Conservation (phyloP, 1,284 basidiomycete genomes). For the Puccinia polysora region DNA sequence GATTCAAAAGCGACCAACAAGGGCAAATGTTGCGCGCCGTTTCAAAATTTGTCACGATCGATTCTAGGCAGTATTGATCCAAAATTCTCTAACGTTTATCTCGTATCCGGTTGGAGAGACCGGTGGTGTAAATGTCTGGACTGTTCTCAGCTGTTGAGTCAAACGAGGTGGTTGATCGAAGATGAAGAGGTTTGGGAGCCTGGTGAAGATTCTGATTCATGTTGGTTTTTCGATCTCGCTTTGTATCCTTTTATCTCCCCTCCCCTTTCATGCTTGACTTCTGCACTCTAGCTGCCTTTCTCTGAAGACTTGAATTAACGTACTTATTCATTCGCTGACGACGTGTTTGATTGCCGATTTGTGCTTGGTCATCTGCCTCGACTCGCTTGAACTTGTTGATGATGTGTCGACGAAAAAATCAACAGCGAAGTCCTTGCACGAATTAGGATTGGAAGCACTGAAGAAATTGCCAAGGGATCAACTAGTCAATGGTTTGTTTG, state of each 20-base stretch:
- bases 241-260: neutral
- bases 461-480: constrained; percentile 29
- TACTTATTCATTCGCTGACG: neutral
- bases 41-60: neutral
- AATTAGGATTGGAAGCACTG: constrained; percentile 37
- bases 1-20: neutral
- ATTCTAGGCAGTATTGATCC: constrained; percentile 7
- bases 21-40: constrained; percentile 15
- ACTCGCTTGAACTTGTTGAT: too few relatives aligned
- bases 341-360: too few relatives aligned
- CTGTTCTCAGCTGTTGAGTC: constrained; percentile 1
- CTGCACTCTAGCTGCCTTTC: neutral
- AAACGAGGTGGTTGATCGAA: constrained; percentile 14
- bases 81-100: constrained; percentile 8
- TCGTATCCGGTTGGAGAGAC: constrained; percentile 24
- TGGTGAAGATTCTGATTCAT: constrained; percentile 38
- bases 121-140: constrained; percentile 25
- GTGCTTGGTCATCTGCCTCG: too few relatives aligned
- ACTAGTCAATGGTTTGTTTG: constrained; percentile 19
- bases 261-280: neutral
- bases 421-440: constrained; percentile 33
- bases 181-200: constrained; percentile 42
- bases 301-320: neutral
- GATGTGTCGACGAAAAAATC: neutral
- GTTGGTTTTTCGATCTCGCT: constrained; percentile 6